Conservation (phyloP, 768 basidiomycete genomes). For the Rhodosporidiobolus sp. region DNA sequence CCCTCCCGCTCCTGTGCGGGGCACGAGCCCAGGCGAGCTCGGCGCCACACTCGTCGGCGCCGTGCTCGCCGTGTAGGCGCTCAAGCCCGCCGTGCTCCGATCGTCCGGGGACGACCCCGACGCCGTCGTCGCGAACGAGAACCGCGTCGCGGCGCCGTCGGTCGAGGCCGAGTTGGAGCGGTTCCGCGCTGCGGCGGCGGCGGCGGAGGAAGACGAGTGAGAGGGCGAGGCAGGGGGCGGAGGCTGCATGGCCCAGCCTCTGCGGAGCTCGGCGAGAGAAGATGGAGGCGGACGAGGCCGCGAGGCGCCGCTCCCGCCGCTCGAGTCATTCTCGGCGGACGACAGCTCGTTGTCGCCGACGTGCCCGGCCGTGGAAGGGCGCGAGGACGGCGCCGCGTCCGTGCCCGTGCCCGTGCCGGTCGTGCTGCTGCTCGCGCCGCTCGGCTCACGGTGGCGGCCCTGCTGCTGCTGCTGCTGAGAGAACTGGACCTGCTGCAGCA, state of each 20-base stretch:
- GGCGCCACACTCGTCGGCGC: conserved; percentile 9
- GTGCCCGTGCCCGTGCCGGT: no score
- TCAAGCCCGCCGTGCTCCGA: conserved; percentile 7
- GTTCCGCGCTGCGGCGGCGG: background rate
- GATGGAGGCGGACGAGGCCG: background rate
- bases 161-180: conserved; percentile 20
- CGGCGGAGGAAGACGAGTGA: background rate
- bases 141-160: background rate
- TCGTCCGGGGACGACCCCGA: conserved; percentile 8
- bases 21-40: background rate
- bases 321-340: background rate
- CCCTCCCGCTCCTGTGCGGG: background rate
- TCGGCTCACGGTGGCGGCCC: background rate
- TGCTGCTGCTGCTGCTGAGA: conserved; percentile 1
- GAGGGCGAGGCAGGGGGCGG: background rate
- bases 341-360: background rate
- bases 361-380: conserved; percentile 15
- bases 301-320: background rate
- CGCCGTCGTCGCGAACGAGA: conserved; percentile 1
- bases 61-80: conserved; percentile 10
- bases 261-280: background rate
- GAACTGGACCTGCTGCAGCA: conserved; percentile 27
- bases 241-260: background rate
- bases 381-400: conserved; percentile 7
- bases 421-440: background rate